phyloP scores from a whole-genome alignment of 2,329 filamentous ascomycete genomes.

The Boeremia exigua region DNA sequence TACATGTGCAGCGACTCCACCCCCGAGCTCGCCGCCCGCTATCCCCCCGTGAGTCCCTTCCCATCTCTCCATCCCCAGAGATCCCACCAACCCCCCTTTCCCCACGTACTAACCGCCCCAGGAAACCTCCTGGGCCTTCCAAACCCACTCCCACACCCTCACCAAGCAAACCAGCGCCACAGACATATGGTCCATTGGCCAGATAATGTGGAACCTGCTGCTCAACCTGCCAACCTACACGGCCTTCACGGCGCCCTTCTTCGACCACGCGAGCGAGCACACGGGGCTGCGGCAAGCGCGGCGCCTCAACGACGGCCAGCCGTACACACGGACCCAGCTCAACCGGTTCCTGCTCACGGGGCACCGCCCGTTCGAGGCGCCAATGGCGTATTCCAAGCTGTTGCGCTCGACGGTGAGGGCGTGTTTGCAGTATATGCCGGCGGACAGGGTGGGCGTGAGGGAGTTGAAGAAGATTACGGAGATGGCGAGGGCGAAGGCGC shows the following conservation, averaged over 20 bases:
- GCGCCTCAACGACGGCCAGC: not conserved
- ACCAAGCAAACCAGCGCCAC: conserved; percentile 1
- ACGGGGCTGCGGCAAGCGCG: not conserved
- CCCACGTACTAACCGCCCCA: too few relatives aligned
- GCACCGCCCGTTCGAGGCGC: not conserved
- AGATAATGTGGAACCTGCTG: conserved; percentile 9
- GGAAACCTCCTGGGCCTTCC: too few relatives aligned
- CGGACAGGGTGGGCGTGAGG: too few relatives aligned
- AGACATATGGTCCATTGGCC: conserved; percentile 4
- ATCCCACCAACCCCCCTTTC: too few relatives aligned
- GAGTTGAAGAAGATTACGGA: too few relatives aligned
- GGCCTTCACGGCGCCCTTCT: not conserved
- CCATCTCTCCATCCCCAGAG: too few relatives aligned
- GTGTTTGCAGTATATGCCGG: not conserved
- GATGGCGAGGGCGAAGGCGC: too few relatives aligned
- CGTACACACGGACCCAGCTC: not conserved
- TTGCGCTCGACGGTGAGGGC: not conserved
- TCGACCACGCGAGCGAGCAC: not conserved
- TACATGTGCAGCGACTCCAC: not conserved
- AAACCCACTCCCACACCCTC: too few relatives aligned
- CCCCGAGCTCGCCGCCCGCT: not conserved
- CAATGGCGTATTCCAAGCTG: not conserved
- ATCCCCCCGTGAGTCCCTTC: conserved; percentile 6
- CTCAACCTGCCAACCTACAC: not conserved
- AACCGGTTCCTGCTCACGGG: not conserved